Conservation (phyloP, 2,329 filamentous ascomycete genomes). For the Annulohypoxylon truncatum region DNA sequence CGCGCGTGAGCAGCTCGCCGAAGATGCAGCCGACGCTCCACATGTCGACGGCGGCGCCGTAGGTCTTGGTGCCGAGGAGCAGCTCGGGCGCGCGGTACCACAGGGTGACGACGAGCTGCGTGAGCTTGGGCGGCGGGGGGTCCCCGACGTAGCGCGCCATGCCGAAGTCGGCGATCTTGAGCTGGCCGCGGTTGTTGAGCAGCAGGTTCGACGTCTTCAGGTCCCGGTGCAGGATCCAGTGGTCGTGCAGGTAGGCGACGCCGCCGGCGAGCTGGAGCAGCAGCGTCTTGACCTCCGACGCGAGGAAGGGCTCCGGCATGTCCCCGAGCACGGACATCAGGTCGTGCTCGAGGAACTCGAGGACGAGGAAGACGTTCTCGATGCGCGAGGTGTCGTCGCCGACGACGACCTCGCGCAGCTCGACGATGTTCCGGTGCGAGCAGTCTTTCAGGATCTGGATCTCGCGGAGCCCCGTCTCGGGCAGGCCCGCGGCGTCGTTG, state of each 20-base stretch:
- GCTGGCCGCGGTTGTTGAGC: constrained; percentile 91
- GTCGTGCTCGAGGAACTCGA: constrained; percentile 98
- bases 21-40: constrained; percentile 98
- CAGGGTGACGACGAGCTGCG: constrained; percentile 92
- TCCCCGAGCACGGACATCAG: constrained; percentile 92
- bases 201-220: constrained; percentile 94
- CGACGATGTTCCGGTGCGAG: constrained; percentile 83
- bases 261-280: constrained; percentile 84
- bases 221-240: constrained; percentile 94
- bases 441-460: constrained; percentile 90
- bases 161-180: constrained; percentile 98
- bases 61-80: constrained; percentile 81
- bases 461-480: constrained; percentile 91
- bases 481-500: constrained; percentile 78
- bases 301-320: constrained; percentile 93
- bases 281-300: constrained; percentile 92
- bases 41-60: constrained; percentile 85
- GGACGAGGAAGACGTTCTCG: constrained; percentile 86
- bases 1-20: constrained; percentile 85
- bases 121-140: constrained; percentile 79
- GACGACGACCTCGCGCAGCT: constrained; percentile 84
- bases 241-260: constrained; percentile 84
- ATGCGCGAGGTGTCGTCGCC: constrained; percentile 60
- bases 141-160: constrained; percentile 93
- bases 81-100: constrained; percentile 97